These are phyloP conservation scores for Tinospora cordifolia DNA, from an alignment of 164 flowering plant genomes.

Conservation along the genomic window DNA sequence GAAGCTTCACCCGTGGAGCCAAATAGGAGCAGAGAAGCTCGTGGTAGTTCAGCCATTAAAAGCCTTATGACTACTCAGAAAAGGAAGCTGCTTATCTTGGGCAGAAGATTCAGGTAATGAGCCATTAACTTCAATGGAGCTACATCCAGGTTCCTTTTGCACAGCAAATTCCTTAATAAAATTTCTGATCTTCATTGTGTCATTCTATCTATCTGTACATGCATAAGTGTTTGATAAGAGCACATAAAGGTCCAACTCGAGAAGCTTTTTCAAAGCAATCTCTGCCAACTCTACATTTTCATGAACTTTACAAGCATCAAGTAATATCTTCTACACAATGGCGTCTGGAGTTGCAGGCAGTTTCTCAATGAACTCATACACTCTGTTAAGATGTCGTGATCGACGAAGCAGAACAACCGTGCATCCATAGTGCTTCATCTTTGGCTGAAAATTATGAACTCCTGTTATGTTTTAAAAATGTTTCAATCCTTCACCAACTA, in stretches of 20 bases:
- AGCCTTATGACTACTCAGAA: not conserved
- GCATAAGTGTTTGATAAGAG: slow-evolving; percentile 57
- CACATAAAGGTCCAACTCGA: slow-evolving; percentile 52
- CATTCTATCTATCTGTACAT: slow-evolving; percentile 53
- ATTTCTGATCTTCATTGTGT: slow-evolving; percentile 38
- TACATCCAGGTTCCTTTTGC: slow-evolving; percentile 49
- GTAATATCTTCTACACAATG: slow-evolving; percentile 51
- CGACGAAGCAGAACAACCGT: slow-evolving; percentile 65
- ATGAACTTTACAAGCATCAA: slow-evolving; percentile 60
- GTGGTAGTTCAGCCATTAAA: slow-evolving; percentile 1
- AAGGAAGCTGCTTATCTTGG: not conserved
- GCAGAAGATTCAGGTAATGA: slow-evolving; percentile 1
- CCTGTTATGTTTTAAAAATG: slow-evolving; percentile 47
- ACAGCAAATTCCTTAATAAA: slow-evolving; percentile 39
- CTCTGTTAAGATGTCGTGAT: slow-evolving; percentile 42
- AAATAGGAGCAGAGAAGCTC: not conserved
- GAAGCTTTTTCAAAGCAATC: slow-evolving; percentile 39
- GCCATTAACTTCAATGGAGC: slow-evolving; percentile 35
- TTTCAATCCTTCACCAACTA: slow-evolving; percentile 49
- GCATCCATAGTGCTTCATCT: slow-evolving; percentile 73
- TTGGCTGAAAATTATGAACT: slow-evolving; percentile 40
- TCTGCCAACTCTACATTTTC: slow-evolving; percentile 50
- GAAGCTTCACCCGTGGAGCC: not conserved
- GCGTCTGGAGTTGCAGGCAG: slow-evolving; percentile 49
- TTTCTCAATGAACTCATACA: slow-evolving; percentile 43